Evolutionary conservation across 225 moss, liverwort and hornwort genomes (phyloP), one percentile per base, ranked within the genome.

Genomic region (Physcomitrium patens): DNA sequence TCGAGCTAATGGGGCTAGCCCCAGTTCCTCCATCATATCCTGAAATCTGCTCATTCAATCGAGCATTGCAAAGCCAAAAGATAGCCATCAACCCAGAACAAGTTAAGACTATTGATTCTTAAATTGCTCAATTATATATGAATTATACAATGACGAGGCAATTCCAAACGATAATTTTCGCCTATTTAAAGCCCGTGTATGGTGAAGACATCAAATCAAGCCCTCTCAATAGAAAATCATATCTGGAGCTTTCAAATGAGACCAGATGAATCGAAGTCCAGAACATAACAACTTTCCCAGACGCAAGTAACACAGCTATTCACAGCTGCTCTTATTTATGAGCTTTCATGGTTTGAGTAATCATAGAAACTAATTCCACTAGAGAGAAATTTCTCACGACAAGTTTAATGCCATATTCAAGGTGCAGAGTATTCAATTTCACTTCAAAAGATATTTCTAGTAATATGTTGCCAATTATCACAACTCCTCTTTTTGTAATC

Each of bases 21-120:
- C 95, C 95, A 28, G 93, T 95, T 63, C 95, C 93, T 78, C 95
- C 93, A 83, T 95, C 93, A 69, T 91, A 84, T 69, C 95, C 95
- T 54, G 95, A 95, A 77, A 95, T 95, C 95, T 94, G 78, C 70
- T 28, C 64, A 69, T 19, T 52, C 42, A 69, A n/a, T 18, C 57
- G 28, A 71, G 51, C 17, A 65, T 26, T 27, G 65, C 22, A 70
- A 45, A 31, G 54, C 51, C 37, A 80, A 70, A 7, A 71, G 58
- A 48, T 62, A 61, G 49, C 7, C 37, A 63, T 27, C 43, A 42
- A 70, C 50, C 63, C 51, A 5, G 50, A 70, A 53, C 57, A 75
- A 57, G 75, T 24, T 50, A 62, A 70, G 60, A 70, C 43, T 31
- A 75, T 24, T 56, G 18, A 55, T 74, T 26, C 48, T 63, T 13